Conservation (phyloP, 139 green algal species). For the Volvox africanus region DNA sequence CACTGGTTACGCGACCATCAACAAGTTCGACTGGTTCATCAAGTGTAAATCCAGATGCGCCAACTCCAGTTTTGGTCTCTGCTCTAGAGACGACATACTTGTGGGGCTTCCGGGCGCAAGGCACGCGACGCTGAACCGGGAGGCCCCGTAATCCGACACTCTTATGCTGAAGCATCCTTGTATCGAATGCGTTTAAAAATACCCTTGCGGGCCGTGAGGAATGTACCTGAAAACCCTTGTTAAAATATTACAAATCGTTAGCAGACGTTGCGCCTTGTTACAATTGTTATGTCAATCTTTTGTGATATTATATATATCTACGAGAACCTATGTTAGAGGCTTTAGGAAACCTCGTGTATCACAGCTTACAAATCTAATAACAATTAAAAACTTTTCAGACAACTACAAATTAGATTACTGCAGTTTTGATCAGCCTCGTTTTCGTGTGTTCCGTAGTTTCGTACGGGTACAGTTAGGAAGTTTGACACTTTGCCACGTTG, state of each 20-base stretch:
- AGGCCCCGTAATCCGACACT: neutral
- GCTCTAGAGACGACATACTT: neutral
- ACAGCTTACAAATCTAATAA: too few relatives aligned
- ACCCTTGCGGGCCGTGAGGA: neutral
- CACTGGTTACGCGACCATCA: conserved; percentile 35
- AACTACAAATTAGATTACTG: too few relatives aligned
- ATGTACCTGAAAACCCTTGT: neutral
- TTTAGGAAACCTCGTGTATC: too few relatives aligned
- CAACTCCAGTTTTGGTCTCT: neutral
- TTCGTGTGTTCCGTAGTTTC: too few relatives aligned
- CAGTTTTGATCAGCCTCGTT: too few relatives aligned
- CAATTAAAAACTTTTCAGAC: too few relatives aligned
- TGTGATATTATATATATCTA: too few relatives aligned
- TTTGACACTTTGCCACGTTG: too few relatives aligned
- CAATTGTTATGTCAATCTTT: too few relatives aligned
- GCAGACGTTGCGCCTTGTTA: too few relatives aligned
- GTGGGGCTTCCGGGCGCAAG: neutral
- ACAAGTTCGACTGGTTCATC: conserved; percentile 40
- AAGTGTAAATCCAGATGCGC: neutral
- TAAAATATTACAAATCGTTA: neutral
- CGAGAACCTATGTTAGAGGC: too few relatives aligned
- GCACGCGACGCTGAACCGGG: neutral
- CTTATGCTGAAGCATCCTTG: conserved; percentile 10
- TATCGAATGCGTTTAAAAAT: neutral
- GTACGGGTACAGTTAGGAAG: too few relatives aligned